A percentile compares a stretch with the other conserved stretches of the same genome.
Conservation (phyloP, 768 basidiomycete species). For the Cystofilobasidium bisporidii region DNA sequence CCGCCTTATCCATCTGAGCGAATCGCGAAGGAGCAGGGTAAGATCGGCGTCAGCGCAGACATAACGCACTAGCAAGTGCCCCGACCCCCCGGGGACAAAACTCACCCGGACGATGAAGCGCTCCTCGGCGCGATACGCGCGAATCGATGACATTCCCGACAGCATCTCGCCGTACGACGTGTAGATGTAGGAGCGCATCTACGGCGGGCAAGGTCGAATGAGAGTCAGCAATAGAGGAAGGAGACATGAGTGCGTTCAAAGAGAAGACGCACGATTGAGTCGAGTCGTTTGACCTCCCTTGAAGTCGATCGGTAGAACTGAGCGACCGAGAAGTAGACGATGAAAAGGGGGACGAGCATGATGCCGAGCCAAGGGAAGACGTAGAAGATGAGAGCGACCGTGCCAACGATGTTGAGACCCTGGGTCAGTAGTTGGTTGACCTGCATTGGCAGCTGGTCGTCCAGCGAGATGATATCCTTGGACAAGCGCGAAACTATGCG, state of each 20-base stretch:
- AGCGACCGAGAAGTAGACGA: constrained; percentile 61
- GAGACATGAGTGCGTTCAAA: too few relatives aligned
- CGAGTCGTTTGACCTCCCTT: constrained; percentile 61
- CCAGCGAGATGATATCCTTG: constrained; percentile 40
- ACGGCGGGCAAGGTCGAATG: not conserved
- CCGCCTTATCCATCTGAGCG: constrained; percentile 9
- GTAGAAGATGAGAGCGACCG: constrained; percentile 25
- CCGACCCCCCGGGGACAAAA: constrained; percentile 61
- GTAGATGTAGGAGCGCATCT: constrained; percentile 85
- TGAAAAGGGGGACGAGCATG: constrained; percentile 5
- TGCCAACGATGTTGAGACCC: constrained; percentile 18
- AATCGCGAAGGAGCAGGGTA: not conserved
- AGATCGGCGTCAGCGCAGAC: not conserved
- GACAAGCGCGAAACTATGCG: constrained; percentile 38
- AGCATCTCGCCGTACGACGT: constrained; percentile 88
- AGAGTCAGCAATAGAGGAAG: not conserved
- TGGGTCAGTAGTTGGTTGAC: constrained; percentile 11
- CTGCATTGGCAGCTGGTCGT: constrained; percentile 30
- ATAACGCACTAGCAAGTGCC: not conserved
- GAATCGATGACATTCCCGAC: constrained; percentile 62
- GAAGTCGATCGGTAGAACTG: constrained; percentile 77
- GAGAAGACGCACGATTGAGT: constrained; percentile 11
- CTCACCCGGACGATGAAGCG: constrained; percentile 69
- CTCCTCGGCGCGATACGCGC: constrained; percentile 70
- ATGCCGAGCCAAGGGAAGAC: constrained; percentile 20